phyloP scores from a whole-genome alignment of 202 grass and related monocot genomes.

The Sporobolus alterniflorus region DNA sequence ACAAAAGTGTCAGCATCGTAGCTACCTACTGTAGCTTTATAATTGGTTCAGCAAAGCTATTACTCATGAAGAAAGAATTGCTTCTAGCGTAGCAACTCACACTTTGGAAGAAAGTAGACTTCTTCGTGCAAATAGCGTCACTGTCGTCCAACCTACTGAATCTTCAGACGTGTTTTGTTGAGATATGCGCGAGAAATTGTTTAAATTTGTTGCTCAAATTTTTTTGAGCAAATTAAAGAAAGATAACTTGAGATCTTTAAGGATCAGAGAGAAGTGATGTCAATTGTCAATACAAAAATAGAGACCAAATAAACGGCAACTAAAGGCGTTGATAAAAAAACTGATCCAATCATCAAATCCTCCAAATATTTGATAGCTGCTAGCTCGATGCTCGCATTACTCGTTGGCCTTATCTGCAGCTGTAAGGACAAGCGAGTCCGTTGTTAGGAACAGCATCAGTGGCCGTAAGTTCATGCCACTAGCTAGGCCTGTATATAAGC shows the following conservation, averaged over 20 bases:
- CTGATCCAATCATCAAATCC: slow-evolving; percentile 28
- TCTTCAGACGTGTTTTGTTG: slow-evolving; percentile 22
- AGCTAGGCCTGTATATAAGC: slow-evolving; percentile 17
- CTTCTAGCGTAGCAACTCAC: background rate
- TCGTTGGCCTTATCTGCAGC: slow-evolving; percentile 26
- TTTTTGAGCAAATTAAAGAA: background rate
- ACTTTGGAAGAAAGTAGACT: background rate
- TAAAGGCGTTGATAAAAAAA: slow-evolving; percentile 17
- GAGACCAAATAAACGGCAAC: background rate
- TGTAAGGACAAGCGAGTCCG: slow-evolving; percentile 33
- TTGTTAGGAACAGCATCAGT: slow-evolving; percentile 18
- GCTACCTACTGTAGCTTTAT: slow-evolving; percentile 21
- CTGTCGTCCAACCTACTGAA: slow-evolving; percentile 46
- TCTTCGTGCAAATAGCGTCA: slow-evolving; percentile 7
- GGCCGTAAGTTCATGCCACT: slow-evolving; percentile 36
- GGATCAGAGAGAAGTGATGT: slow-evolving; percentile 20
- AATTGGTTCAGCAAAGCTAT: slow-evolving; percentile 18
- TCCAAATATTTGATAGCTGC: background rate
- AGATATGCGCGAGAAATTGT: too few relatives aligned
- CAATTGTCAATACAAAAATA: slow-evolving; percentile 14
- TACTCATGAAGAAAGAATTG: too few relatives aligned
- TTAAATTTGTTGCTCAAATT: background rate
- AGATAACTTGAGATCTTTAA: slow-evolving; percentile 31
- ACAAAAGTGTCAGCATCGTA: slow-evolving; percentile 30
- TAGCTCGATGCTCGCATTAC: background rate